A percentile compares a stretch with the other conserved stretches of the same genome.
phyloP scores from a whole-genome alignment of 352 stramenopile species.

The Globisporangium takayamanum region DNA sequence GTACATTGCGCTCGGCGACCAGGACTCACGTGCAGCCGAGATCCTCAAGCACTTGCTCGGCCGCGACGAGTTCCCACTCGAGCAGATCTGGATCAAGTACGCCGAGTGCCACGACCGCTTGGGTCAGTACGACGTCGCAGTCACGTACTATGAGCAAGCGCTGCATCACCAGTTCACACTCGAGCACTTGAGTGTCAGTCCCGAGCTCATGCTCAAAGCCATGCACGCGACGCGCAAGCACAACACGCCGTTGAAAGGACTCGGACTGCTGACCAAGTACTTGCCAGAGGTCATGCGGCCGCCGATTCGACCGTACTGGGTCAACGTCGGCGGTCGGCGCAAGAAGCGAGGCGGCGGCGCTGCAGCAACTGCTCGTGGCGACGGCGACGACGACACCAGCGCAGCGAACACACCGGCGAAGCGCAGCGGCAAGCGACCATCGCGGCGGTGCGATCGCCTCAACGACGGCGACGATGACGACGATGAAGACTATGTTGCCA shows the following conservation, averaged over 20 bases:
- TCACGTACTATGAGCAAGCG: slow-evolving; percentile 77
- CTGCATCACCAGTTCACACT: slow-evolving; percentile 45
- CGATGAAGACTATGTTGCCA: slow-evolving; percentile 9
- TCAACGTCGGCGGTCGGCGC: slow-evolving; percentile 36
- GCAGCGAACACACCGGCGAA: too few species aligned
- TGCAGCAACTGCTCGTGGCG: neutral
- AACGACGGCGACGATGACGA: slow-evolving; percentile 5
- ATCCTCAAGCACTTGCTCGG: slow-evolving; percentile 64
- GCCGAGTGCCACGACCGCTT: slow-evolving; percentile 69
- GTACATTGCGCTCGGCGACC: slow-evolving; percentile 63
- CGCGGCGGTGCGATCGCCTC: too few species aligned
- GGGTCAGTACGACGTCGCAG: slow-evolving; percentile 48
- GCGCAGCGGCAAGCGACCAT: too few species aligned
- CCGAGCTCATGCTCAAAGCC: slow-evolving; percentile 57
- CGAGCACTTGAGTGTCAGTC: slow-evolving; percentile 44
- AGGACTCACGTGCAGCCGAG: slow-evolving; percentile 58
- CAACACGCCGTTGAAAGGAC: slow-evolving; percentile 39
- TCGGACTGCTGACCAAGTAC: slow-evolving; percentile 47
- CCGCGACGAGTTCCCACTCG: slow-evolving; percentile 59
- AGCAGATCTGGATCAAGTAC: slow-evolving; percentile 81
- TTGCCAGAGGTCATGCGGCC: slow-evolving; percentile 60
- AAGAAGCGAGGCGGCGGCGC: slow-evolving; percentile 2
- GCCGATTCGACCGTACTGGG: slow-evolving; percentile 81
- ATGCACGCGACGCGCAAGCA: slow-evolving; percentile 61
- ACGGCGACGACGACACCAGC: neutral